Base-by-base conservation (phyloP, 129 eudicot species). In the Tagetes erecta region DNA sequence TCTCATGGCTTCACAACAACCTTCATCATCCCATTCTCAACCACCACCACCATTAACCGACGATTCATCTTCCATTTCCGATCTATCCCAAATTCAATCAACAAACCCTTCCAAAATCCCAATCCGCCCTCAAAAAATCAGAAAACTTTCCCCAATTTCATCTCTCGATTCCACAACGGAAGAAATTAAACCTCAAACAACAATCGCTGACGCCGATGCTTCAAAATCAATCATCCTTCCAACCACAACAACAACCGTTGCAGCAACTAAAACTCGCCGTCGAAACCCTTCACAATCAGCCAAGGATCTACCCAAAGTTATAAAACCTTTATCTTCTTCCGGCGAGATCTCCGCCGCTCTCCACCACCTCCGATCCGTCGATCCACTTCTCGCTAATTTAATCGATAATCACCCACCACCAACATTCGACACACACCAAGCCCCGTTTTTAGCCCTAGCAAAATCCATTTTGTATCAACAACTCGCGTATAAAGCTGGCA, bases 401-500 rank as follows among this genome's bases (percentile, higher is more conserved):
- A 93, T 90, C 49, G 97, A 84, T n/a, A 68, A 67, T 39, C 87
- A 79, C 70, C 89, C 86, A 3, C 91, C 88, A 3, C 98, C 98
- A 1, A 52, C 85, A 9, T 90, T 94, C 71, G 93, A 90, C 35
- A 34, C 87, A 9, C 82, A 83, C 73, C 89, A 79, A 9, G 57
- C 85, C 20, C 97, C 96, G 1, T 90, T 90, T 67, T 79, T 83
- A 13, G 88, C 98, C 40, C 84, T 94, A 49, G 38, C 96, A 6
- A 90, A 84, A 67, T 82, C 86, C 64, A 94, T 94, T 73, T 82
- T 94, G 1, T 94, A 88, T 64, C 98, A 94, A 65, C 98, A 94
- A 51, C 84, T 94, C 4, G 96, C 97, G 3, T 81, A 81, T 75
- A 94, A 90, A 64, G 96, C 96, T 0, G 98, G 97, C 20, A 80